Evolutionary conservation across 768 basidiomycete species (phyloP).

Genomic region (Exidia glandulosa): DNA sequence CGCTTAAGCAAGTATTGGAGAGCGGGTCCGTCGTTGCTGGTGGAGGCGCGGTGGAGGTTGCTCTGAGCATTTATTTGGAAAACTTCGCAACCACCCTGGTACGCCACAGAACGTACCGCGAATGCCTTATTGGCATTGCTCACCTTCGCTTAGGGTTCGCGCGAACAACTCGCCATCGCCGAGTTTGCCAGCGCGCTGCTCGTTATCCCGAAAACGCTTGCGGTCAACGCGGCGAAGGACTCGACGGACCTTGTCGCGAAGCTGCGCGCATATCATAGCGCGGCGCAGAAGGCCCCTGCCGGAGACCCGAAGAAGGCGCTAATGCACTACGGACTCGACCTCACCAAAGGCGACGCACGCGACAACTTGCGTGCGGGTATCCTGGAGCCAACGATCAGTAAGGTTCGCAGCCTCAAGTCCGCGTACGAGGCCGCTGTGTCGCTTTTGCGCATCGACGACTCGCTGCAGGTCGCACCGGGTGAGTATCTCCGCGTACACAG

Average conservation of each 20-base stretch:
- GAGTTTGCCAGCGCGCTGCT: constrained; percentile 91
- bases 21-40: constrained; percentile 93
- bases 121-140: not conserved
- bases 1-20: constrained; percentile 95
- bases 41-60: constrained; percentile 94
- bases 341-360: constrained; percentile 87
- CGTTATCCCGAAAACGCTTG: constrained; percentile 91
- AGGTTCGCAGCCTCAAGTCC: constrained; percentile 93
- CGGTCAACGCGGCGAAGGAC: constrained; percentile 97
- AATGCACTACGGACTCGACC: constrained; percentile 87
- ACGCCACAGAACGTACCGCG: constrained; percentile 19
- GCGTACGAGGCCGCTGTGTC: constrained; percentile 96
- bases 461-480: constrained; percentile 87
- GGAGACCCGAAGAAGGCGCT: constrained; percentile 88
- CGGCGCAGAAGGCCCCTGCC: constrained; percentile 82
- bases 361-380: constrained; percentile 93
- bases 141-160: constrained; percentile 59
- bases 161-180: constrained; percentile 98
- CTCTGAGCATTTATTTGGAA: constrained; percentile 92
- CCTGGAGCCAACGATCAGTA: constrained; percentile 92
- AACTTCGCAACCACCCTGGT: constrained; percentile 98
- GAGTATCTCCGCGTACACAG: constrained; percentile 19
- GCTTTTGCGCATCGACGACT: constrained; percentile 88
- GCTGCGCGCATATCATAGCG: constrained; percentile 91
- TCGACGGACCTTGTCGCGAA: constrained; percentile 96